These are phyloP conservation scores for Pseudogymnoascus sp. DNA, from an alignment of 2,329 filamentous ascomycete genomes.

Conservation along the genomic window DNA sequence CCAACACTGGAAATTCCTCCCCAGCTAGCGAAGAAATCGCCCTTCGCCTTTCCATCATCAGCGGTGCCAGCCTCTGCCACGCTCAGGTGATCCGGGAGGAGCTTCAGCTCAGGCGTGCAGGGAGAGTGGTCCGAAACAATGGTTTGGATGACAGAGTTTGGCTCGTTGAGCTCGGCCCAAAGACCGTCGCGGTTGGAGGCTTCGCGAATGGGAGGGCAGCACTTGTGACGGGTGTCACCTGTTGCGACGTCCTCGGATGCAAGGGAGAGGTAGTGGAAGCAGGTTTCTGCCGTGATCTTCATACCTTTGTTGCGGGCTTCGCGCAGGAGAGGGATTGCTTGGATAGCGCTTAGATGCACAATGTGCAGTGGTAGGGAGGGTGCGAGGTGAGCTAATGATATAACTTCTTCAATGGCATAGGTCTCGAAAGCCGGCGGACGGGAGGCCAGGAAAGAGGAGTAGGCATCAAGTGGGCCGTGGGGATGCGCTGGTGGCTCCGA, in stretches of 20 bases:
- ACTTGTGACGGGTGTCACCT: constrained; percentile 66
- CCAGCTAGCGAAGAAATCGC: constrained; percentile 95
- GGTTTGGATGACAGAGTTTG: constrained; percentile 77
- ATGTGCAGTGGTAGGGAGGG: constrained; percentile 84
- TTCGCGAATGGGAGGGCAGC: constrained; percentile 63
- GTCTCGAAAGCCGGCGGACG: constrained; percentile 86
- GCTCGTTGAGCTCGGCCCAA: constrained; percentile 69
- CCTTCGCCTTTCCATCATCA: constrained; percentile 39
- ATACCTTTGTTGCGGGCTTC: constrained; percentile 54
- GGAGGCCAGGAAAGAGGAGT: constrained; percentile 86
- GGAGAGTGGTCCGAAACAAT: constrained; percentile 94
- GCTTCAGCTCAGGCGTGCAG: constrained; percentile 89
- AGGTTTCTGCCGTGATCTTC: constrained; percentile 69
- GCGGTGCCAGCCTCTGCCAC: constrained; percentile 27
- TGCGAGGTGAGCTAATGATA: constrained; percentile 71
- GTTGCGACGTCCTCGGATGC: constrained; percentile 58
- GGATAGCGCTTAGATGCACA: constrained; percentile 61
- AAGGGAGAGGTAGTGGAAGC: constrained; percentile 66
- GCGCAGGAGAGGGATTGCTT: constrained; percentile 59
- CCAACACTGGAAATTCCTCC: constrained; percentile 93
- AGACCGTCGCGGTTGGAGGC: constrained; percentile 54
- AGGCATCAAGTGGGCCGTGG: constrained; percentile 64
- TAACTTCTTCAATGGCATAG: constrained; percentile 78
- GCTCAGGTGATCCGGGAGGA: constrained; percentile 57
- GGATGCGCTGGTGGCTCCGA: constrained; percentile 64